Percentiles rank a stretch among this genome's conserved stretches.
Evolutionary conservation across 208 protist genomes (phyloP).

Genomic region (Histomonas meleagridis): DNA sequence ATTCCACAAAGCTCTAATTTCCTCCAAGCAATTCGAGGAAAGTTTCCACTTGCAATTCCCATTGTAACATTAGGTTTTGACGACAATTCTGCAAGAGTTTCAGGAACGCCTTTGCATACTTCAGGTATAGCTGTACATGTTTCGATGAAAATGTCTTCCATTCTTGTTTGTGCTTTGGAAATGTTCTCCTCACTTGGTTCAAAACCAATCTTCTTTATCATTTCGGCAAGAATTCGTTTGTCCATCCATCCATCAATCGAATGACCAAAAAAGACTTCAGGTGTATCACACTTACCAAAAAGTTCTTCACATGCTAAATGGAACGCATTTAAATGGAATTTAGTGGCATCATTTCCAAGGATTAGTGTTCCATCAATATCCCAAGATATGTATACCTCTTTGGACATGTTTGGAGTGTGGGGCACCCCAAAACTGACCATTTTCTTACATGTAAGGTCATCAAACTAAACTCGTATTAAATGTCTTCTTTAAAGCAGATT

Average conservation of each 20-base stretch:
- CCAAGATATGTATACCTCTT: too few species aligned
- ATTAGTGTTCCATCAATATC: constrained; percentile 22
- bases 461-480: too few species aligned
- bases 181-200: not conserved
- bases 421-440: too few species aligned
- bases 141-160: not conserved
- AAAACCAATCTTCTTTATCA: not conserved
- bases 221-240: not conserved
- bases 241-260: not conserved
- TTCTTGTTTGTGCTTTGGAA: not conserved
- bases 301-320: not conserved
- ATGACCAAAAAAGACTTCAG: not conserved
- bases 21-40: not conserved
- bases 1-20: not conserved
- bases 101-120: not conserved
- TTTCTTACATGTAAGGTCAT: too few species aligned
- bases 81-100: not conserved
- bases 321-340: not conserved
- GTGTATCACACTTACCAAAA: not conserved
- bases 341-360: not conserved
- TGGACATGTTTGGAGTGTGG: too few species aligned
- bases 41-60: not conserved
- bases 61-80: not conserved
- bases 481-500: too few species aligned
- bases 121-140: not conserved